These are phyloP conservation scores for Isabelozyma pseudorhagii DNA, from an alignment of 805 yeast species.

Conservation along the genomic window DNA sequence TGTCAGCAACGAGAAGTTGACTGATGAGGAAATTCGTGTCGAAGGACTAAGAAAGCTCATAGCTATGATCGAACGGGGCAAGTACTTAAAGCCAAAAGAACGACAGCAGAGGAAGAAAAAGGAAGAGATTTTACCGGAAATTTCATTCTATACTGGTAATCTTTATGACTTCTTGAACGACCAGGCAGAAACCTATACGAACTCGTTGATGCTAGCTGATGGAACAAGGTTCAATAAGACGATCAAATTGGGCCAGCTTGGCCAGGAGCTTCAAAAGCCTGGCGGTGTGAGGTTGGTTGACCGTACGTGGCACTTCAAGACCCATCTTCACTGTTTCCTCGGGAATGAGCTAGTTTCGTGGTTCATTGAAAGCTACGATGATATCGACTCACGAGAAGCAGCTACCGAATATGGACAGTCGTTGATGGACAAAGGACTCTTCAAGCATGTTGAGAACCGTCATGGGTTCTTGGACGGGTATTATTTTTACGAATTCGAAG, in stretches of 20 bases:
- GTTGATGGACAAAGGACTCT: constrained; percentile 67
- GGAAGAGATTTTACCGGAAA: constrained; percentile 64
- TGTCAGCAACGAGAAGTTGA: constrained; percentile 57
- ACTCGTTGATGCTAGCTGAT: constrained; percentile 29
- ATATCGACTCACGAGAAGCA: constrained; percentile 76
- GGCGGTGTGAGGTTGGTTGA: constrained; percentile 69
- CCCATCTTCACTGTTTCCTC: constrained; percentile 72
- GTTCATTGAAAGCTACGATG: constrained; percentile 75
- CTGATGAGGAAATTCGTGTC: constrained; percentile 84
- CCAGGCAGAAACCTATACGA: constrained; percentile 38
- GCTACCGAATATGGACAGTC: constrained; percentile 79
- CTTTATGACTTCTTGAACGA: constrained; percentile 59
- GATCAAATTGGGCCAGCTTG: constrained; percentile 51
- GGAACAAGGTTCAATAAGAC: constrained; percentile 44
- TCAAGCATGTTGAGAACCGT: constrained; percentile 77
- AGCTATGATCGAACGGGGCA: constrained; percentile 56
- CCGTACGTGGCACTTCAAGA: constrained; percentile 87
- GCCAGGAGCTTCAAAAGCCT: constrained; percentile 62
- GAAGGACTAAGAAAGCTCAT: constrained; percentile 81
- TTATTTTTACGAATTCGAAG: constrained; percentile 74
- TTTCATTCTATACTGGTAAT: constrained; percentile 84
- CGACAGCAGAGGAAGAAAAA: constrained; percentile 30
- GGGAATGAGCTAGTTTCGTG: constrained; percentile 87
- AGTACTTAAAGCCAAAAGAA: constrained; percentile 25
- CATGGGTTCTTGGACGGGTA: constrained; percentile 91